A percentile compares a stretch with the other conserved stretches of the same genome.
Evolutionary conservation across 2,329 filamentous ascomycete genomes (phyloP).

Genomic region (Juglanconis sp.): DNA sequence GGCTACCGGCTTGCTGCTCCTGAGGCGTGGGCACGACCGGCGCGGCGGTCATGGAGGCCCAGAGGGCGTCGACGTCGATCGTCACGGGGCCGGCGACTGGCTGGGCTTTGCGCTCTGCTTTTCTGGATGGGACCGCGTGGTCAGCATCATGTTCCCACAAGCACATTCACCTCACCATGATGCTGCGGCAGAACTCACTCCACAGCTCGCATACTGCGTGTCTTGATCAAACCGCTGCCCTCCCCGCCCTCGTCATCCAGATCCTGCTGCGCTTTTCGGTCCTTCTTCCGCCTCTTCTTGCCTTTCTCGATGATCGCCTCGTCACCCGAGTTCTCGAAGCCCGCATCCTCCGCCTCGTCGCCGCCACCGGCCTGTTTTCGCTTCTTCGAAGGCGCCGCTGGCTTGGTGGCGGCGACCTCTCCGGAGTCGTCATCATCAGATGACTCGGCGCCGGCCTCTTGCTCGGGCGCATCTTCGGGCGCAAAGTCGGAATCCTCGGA

Average conservation of each 20-base stretch:
- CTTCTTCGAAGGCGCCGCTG: constrained; percentile 33
- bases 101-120: constrained; percentile 53
- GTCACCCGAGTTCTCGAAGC: constrained; percentile 68
- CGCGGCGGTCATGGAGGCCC: constrained; percentile 61
- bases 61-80: constrained; percentile 68
- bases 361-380: constrained; percentile 17
- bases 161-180: neutral
- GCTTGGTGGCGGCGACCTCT: constrained; percentile 21
- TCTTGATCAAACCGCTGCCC: constrained; percentile 67
- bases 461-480: constrained; percentile 46
- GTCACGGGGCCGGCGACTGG: constrained; percentile 59
- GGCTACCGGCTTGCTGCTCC: constrained; percentile 2
- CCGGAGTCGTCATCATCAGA: constrained; percentile 39
- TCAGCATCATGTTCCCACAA: neutral
- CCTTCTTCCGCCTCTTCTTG: constrained; percentile 49
- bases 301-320: constrained; percentile 65
- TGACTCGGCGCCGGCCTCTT: constrained; percentile 34
- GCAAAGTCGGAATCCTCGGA: constrained; percentile 74
- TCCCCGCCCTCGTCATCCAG: constrained; percentile 50
- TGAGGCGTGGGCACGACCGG: constrained; percentile 28
- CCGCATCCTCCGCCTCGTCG: constrained; percentile 42
- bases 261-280: constrained; percentile 30
- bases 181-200: constrained; percentile 44
- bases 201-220: constrained; percentile 63
- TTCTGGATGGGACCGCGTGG: constrained; percentile 34